phyloP scores from a whole-genome alignment of 2,329 filamentous ascomycete genomes.

The Pseudocercospora fijiensis region DNA sequence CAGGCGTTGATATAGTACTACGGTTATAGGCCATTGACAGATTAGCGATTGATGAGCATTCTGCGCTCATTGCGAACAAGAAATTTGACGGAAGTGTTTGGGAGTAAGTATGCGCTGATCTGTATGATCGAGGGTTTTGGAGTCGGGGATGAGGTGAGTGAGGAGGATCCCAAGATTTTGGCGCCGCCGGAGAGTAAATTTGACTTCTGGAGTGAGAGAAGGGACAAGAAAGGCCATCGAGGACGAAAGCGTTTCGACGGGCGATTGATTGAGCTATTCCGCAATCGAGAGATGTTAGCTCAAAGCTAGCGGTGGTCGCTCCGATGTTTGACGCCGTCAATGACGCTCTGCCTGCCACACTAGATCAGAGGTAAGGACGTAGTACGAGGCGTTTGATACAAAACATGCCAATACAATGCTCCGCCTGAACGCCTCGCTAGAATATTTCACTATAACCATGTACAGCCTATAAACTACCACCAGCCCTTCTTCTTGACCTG shows the following conservation, averaged over 20 bases:
- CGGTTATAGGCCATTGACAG: background rate
- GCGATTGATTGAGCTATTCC: background rate
- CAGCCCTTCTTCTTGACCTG: conserved; percentile 20
- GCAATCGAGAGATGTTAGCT: background rate
- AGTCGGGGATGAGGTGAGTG: conserved; percentile 7
- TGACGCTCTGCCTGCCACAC: background rate
- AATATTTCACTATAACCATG: background rate
- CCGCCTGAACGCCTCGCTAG: conserved; percentile 12
- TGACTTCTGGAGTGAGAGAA: conserved; percentile 24
- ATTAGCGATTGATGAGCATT: conserved; percentile 27
- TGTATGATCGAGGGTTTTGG: conserved; percentile 27
- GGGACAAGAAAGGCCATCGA: conserved; percentile 21
- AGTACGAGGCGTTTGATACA: background rate
- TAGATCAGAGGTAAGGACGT: background rate
- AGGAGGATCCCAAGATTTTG: conserved; percentile 25
- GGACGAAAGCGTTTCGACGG: background rate
- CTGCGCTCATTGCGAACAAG: conserved; percentile 25
- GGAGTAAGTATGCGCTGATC: conserved; percentile 24
- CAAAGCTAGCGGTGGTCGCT: background rate
- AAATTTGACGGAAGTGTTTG: conserved; percentile 26
- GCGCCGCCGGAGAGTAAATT: conserved; percentile 21
- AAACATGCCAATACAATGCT: background rate
- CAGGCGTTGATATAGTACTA: background rate
- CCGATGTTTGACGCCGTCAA: background rate
- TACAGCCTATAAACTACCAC: conserved; percentile 9